A percentile compares a stretch with the other conserved stretches of the same genome.
phyloP scores from a whole-genome alignment of 2,329 filamentous ascomycete species.

The Aspergillus oerlinghausenensis region DNA sequence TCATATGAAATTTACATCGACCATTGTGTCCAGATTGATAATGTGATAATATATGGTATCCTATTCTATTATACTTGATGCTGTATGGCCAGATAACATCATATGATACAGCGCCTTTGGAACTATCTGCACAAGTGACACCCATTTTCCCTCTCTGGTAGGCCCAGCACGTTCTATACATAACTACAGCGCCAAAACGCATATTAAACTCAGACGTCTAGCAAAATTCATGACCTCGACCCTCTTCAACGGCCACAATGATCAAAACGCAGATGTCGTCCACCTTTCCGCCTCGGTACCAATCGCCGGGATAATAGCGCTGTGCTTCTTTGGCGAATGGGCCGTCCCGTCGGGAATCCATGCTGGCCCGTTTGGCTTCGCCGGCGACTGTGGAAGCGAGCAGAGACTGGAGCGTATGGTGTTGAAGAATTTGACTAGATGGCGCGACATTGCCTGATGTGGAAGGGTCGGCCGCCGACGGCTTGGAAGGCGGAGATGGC shows the following conservation, averaged over 20 bases:
- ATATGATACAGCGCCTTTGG: neutral
- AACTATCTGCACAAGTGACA: neutral
- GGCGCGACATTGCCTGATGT: slow-evolving; percentile 7
- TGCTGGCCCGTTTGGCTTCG: slow-evolving; percentile 78
- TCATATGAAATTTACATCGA: neutral
- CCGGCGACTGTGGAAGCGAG: slow-evolving; percentile 74
- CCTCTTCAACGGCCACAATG: slow-evolving; percentile 66
- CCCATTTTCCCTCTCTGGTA: neutral
- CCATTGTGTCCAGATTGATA: neutral
- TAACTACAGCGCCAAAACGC: neutral
- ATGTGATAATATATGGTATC: neutral
- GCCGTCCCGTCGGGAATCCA: slow-evolving; percentile 76
- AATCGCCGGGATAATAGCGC: slow-evolving; percentile 77
- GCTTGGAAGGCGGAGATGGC: neutral
- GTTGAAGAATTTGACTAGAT: slow-evolving; percentile 10
- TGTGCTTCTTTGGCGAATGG: slow-evolving; percentile 95
- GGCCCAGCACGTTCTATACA: neutral
- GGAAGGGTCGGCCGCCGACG: neutral
- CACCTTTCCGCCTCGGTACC: slow-evolving; percentile 86
- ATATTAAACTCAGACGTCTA: neutral
- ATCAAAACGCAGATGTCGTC: slow-evolving; percentile 92
- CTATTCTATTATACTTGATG: neutral
- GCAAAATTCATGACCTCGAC: neutral
- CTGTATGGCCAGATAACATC: neutral
- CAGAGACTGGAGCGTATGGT: slow-evolving; percentile 64